phyloP scores from a whole-genome alignment of 2,329 filamentous ascomycete species.

The Sporothrix brasiliensis region DNA sequence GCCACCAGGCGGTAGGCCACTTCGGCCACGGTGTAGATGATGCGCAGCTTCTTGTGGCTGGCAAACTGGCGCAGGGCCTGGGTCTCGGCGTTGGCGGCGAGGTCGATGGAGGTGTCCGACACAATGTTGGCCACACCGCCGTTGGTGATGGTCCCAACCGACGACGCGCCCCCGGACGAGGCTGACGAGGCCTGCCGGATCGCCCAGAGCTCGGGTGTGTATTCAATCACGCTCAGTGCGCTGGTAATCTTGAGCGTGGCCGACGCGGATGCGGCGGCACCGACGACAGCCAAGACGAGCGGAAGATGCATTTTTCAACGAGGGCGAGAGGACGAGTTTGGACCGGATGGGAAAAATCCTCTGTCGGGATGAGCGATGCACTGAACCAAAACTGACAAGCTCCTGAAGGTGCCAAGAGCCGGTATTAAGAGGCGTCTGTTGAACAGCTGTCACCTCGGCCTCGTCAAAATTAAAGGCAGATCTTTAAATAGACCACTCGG shows the following conservation, averaged over 20 bases:
- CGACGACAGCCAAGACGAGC: not conserved
- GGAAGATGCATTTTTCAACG: slow-evolving; percentile 2
- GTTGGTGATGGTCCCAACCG: slow-evolving; percentile 37
- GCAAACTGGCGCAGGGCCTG: slow-evolving; percentile 43
- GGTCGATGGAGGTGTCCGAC: slow-evolving; percentile 39
- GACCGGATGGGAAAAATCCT: no score
- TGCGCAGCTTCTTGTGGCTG: slow-evolving; percentile 41
- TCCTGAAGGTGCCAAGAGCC: no score
- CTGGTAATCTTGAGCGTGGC: slow-evolving; percentile 32
- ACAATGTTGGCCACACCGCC: slow-evolving; percentile 43
- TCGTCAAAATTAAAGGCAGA: no score
- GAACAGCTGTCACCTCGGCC: no score
- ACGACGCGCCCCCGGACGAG: slow-evolving; percentile 33
- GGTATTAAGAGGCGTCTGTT: no score
- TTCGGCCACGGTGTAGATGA: slow-evolving; percentile 43
- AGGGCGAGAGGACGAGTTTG: not conserved
- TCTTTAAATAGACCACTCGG: no score
- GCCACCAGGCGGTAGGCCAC: slow-evolving; percentile 44
- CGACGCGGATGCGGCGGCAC: not conserved
- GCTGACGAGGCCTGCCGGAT: slow-evolving; percentile 37
- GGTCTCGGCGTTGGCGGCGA: slow-evolving; percentile 45
- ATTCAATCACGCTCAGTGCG: slow-evolving; percentile 33
- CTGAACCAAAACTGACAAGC: no score
- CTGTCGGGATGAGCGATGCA: no score
- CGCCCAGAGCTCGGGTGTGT: slow-evolving; percentile 36